phyloP scores from a whole-genome alignment of 2,329 filamentous ascomycete species.

The Talaromyces sp. region DNA sequence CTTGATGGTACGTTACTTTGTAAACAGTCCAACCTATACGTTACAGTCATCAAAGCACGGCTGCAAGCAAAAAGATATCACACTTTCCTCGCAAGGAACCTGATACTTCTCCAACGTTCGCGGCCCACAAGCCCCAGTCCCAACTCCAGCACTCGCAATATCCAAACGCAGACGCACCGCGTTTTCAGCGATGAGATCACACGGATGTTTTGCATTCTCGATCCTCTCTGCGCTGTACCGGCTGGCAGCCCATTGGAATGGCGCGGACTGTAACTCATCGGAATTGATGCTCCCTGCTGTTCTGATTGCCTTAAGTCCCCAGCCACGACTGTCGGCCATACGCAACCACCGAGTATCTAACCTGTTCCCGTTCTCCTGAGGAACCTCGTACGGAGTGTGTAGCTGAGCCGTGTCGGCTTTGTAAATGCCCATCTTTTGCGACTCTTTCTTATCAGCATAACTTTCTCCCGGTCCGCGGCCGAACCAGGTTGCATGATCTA shows the following conservation, averaged over 20 bases:
- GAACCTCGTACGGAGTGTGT: neutral
- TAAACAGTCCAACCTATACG: neutral
- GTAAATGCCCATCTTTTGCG: neutral
- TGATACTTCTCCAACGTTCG: constrained; percentile 1
- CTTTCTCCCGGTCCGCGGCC: neutral
- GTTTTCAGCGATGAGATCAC: constrained; percentile 24
- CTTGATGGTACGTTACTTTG: neutral
- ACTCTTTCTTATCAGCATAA: neutral
- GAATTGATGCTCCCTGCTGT: neutral
- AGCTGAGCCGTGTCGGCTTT: neutral
- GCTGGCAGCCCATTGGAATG: neutral
- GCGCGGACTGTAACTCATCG: neutral
- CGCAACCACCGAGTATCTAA: neutral
- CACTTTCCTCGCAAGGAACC: constrained; percentile 5
- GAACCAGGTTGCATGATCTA: neutral
- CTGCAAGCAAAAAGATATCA: constrained; percentile 6
- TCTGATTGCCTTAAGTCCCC: neutral
- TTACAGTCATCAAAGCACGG: neutral
- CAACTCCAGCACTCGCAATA: constrained; percentile 19
- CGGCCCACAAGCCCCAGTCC: constrained; percentile 13
- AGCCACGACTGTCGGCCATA: neutral
- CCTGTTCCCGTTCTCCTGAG: neutral
- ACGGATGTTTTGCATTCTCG: constrained; percentile 19
- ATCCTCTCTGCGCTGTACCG: neutral
- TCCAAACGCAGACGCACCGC: constrained; percentile 24